Conservation (phyloP, 345 rosid genomes). For the Populus deltoides region DNA sequence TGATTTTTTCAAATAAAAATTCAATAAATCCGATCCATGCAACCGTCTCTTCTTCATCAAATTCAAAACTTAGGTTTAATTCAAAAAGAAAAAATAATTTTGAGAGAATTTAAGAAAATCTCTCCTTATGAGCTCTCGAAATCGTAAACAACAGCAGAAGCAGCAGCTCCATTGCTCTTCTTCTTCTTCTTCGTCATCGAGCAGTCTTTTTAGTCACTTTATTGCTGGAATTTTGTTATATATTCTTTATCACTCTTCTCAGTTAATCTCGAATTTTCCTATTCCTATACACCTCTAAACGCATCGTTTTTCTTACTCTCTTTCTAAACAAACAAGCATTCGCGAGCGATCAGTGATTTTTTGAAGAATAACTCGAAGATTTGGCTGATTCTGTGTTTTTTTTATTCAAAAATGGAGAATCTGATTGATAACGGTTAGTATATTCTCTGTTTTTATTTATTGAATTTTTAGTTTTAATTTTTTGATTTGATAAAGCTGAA, state of each 20-base stretch:
- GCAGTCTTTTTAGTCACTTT: slow-evolving; percentile 49
- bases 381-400: not conserved
- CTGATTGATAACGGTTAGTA: not conserved
- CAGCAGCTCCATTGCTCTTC: slow-evolving; percentile 41
- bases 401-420: not conserved
- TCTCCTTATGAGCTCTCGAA: slow-evolving; percentile 15
- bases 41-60: not conserved
- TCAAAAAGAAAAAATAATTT: not conserved
- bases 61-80: not conserved
- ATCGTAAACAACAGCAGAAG: slow-evolving; percentile 2
- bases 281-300: slow-evolving; percentile 52
- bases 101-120: not conserved
- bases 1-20: not conserved
- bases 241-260: slow-evolving; percentile 46
- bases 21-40: not conserved
- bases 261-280: slow-evolving; percentile 56
- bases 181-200: slow-evolving; percentile 22
- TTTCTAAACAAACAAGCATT: not conserved
- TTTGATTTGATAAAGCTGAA: not conserved
- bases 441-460: not conserved
- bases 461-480: not conserved
- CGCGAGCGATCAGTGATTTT: not conserved
- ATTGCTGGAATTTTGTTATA: slow-evolving; percentile 51
- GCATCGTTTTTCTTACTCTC: not conserved
- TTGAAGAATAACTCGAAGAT: not conserved